phyloP scores from a whole-genome alignment of 2,329 filamentous ascomycete genomes.

The Penicillium sumatraense region DNA sequence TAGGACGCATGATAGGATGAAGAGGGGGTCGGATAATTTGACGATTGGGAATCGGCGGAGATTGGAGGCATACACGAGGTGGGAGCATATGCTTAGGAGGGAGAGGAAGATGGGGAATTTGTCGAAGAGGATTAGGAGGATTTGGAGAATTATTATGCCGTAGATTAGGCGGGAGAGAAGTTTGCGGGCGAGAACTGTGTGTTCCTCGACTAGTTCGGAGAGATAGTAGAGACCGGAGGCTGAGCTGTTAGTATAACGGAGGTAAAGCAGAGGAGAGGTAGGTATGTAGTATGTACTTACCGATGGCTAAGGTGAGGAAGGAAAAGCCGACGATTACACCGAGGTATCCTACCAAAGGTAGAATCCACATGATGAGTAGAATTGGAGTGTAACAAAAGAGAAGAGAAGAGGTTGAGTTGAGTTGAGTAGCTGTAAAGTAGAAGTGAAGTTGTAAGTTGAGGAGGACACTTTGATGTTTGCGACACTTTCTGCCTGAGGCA shows the following conservation, averaged over 20 bases:
- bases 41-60: slow-evolving; percentile 77
- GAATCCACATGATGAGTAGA: slow-evolving; percentile 78
- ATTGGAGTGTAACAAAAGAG: neutral
- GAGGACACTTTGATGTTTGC: slow-evolving; percentile 13
- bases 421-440: too few relatives aligned
- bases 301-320: slow-evolving; percentile 93
- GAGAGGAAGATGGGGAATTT: slow-evolving; percentile 80
- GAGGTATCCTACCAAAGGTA: slow-evolving; percentile 87
- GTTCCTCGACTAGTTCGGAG: slow-evolving; percentile 96
- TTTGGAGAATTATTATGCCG: slow-evolving; percentile 73
- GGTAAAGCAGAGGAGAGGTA: neutral
- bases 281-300: slow-evolving; percentile 54
- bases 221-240: slow-evolving; percentile 99
- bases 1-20: slow-evolving; percentile 80
- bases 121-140: slow-evolving; percentile 78
- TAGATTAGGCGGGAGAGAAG: slow-evolving; percentile 88
- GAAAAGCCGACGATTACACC: slow-evolving; percentile 87
- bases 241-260: slow-evolving; percentile 39
- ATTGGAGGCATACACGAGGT: slow-evolving; percentile 87
- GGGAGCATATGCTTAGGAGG: slow-evolving; percentile 75
- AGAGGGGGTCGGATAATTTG: slow-evolving; percentile 83
- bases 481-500: neutral
- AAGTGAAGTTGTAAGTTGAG: slow-evolving; percentile 1
- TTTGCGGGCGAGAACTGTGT: slow-evolving; percentile 88
- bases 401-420: neutral